Base-by-base conservation (phyloP, 2,329 filamentous ascomycete genomes). In the Elsinoe batatas region DNA sequence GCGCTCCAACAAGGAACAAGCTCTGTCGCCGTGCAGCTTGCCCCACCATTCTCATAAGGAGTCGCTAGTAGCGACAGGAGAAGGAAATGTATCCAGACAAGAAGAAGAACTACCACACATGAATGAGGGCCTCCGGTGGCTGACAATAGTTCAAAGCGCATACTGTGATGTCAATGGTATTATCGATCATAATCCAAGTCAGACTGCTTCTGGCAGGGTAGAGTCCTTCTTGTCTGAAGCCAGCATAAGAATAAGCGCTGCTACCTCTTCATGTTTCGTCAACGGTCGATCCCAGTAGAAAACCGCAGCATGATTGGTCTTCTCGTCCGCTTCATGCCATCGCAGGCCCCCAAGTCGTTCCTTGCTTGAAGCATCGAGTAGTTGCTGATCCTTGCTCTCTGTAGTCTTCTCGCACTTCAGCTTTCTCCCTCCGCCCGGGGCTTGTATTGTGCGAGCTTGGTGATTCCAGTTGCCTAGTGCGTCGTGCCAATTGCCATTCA, bases 401-500 rank as follows among this genome's bases (percentile, higher is more conserved):
- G 17, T 2, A 3, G 44, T 17, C 26, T 49, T 49, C 26, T 49
- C 44, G 44, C 44, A 49, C 13, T 35, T 49, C 13, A 49, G 30
- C 15, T 49, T 49, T 17, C 44, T 15, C n/a, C 44, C 44, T 33
- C 26, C 44, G n/a, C 44, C 44, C 7, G 44, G 44, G 7, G 44
- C 26, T 26, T 49, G 26, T 11, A 49, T 33, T 3, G 44, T 30
- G 15, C 22, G 44, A 33, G 44, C 44, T 18, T 33, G 44, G n/a
- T 49, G 20, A 15, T 49, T 49, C 44, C 44, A 49, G 33, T 49
- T 49, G 12, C 44, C 44, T 13, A 49, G 30, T 35, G 44, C 44
- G 13, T 49, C 30, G 33, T 49, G 44, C 44, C 44, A 49, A 5
- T 26, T 11, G 7, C 44, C 26, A 33, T 5, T 33, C 7, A 5